phyloP scores from a whole-genome alignment of 2,329 filamentous ascomycete species.

The Pseudocercospora crystallina region DNA sequence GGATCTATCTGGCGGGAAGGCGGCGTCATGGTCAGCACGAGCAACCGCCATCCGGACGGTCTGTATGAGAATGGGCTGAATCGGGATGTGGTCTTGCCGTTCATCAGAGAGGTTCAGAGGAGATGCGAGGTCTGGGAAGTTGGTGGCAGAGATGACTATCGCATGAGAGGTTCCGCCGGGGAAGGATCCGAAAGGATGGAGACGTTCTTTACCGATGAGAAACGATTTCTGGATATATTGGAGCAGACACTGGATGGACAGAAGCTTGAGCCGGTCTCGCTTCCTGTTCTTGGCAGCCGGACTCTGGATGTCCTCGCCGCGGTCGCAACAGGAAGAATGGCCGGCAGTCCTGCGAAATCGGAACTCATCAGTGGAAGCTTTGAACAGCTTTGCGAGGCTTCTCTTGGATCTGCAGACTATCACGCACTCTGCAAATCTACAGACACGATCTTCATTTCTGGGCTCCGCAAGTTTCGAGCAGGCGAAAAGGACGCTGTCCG shows the following conservation, averaged over 20 bases:
- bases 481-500: constrained; percentile 57
- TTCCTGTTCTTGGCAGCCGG: constrained; percentile 26
- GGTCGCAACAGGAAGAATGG: not conserved
- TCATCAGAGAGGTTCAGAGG: constrained; percentile 69
- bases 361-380: constrained; percentile 56
- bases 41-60: constrained; percentile 73
- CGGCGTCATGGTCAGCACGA: constrained; percentile 73
- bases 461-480: constrained; percentile 19
- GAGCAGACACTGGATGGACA: constrained; percentile 3
- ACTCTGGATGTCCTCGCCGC: constrained; percentile 18
- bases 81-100: constrained; percentile 58
- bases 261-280: constrained; percentile 6
- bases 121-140: constrained; percentile 80
- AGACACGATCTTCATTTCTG: constrained; percentile 22
- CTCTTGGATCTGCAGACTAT: constrained; percentile 74
- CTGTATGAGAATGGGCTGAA: constrained; percentile 41
- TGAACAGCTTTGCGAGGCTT: constrained; percentile 59
- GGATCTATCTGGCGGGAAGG: constrained; percentile 75
- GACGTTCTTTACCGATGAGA: constrained; percentile 22
- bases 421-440: constrained; percentile 58
- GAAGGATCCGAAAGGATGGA: constrained; percentile 46
- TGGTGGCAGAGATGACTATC: constrained; percentile 67
- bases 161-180: constrained; percentile 39
- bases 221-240: constrained; percentile 9
- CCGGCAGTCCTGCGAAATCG: constrained; percentile 2